These are phyloP conservation scores for Leccinum longicurvipes DNA, from an alignment of 768 basidiomycete genomes.

Conservation along the genomic window DNA sequence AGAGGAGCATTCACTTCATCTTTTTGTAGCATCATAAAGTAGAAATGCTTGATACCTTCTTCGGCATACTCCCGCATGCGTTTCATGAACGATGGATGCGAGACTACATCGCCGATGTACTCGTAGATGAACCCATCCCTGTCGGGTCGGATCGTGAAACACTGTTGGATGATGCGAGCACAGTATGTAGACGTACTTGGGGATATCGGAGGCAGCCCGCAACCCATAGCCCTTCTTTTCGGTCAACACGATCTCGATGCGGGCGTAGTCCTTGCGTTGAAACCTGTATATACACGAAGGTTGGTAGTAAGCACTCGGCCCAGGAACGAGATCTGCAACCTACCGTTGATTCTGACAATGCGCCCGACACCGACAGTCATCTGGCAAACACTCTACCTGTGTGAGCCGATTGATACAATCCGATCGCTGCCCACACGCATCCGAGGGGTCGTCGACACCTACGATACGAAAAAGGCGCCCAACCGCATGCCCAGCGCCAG, in stretches of 20 bases:
- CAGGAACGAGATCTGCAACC: slow-evolving; percentile 5
- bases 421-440: slow-evolving; percentile 81
- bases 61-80: slow-evolving; percentile 92
- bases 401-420: slow-evolving; percentile 98
- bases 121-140: slow-evolving; percentile 96
- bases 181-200: slow-evolving; percentile 56
- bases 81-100: slow-evolving; percentile 80
- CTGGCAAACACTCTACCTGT: slow-evolving; percentile 92
- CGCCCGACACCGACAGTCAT: slow-evolving; percentile 78
- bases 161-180: background rate
- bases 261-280: slow-evolving; percentile 78
- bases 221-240: slow-evolving; percentile 96
- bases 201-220: slow-evolving; percentile 65
- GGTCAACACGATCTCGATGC: slow-evolving; percentile 87
- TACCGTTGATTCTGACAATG: slow-evolving; percentile 95
- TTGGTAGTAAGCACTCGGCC: background rate
- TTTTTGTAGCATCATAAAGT: slow-evolving; percentile 99
- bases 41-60: slow-evolving; percentile 94
- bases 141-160: slow-evolving; percentile 10
- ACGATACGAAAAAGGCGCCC: slow-evolving; percentile 26
- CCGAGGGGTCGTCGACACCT: slow-evolving; percentile 59
- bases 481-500: slow-evolving; percentile 8
- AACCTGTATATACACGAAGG: slow-evolving; percentile 52
- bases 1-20: slow-evolving; percentile 72
- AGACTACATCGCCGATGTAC: slow-evolving; percentile 96